Evolutionary conservation across 2,329 filamentous ascomycete species (phyloP).

Genomic region (Ceratocystis variospora): DNA sequence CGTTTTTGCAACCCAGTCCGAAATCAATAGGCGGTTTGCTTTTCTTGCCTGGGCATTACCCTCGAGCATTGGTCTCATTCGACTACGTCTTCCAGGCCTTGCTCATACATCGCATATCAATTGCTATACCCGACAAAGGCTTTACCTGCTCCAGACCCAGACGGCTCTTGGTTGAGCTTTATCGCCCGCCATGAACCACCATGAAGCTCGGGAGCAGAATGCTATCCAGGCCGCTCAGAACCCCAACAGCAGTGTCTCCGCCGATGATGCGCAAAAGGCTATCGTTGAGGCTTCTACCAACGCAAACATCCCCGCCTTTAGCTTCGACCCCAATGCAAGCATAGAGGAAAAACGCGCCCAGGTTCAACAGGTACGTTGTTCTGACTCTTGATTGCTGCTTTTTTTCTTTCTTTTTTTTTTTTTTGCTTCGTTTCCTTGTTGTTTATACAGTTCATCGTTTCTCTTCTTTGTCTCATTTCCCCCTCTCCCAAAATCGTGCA

Average conservation of each 20-base stretch:
- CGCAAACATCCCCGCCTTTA: slow-evolving; percentile 65
- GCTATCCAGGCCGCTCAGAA: slow-evolving; percentile 64
- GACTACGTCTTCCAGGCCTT: background rate
- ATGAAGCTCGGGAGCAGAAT: slow-evolving; percentile 69
- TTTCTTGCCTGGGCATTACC: background rate
- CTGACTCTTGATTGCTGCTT: background rate
- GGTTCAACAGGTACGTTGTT: slow-evolving; percentile 52
- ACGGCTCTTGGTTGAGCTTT: slow-evolving; percentile 11
- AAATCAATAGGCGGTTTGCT: background rate
- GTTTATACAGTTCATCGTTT: slow-evolving; percentile 13
- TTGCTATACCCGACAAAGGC: background rate
- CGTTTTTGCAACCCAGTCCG: background rate
- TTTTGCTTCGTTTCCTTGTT: slow-evolving; percentile 11
- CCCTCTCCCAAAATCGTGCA: background rate
- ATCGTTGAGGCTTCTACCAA: slow-evolving; percentile 66
- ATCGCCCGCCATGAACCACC: slow-evolving; percentile 24
- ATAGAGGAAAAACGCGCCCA: slow-evolving; percentile 74
- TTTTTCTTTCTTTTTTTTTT: background rate
- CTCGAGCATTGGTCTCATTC: background rate
- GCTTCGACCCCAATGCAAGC: slow-evolving; percentile 75
- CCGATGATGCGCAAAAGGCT: slow-evolving; percentile 57
- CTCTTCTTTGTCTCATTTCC: background rate
- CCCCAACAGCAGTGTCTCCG: slow-evolving; percentile 50
- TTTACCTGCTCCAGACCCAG: slow-evolving; percentile 18
- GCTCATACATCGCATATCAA: background rate